These are phyloP conservation scores for Trichoderma gamsii DNA, from an alignment of 495 filamentous ascomycete genomes.

Conservation along the genomic window DNA sequence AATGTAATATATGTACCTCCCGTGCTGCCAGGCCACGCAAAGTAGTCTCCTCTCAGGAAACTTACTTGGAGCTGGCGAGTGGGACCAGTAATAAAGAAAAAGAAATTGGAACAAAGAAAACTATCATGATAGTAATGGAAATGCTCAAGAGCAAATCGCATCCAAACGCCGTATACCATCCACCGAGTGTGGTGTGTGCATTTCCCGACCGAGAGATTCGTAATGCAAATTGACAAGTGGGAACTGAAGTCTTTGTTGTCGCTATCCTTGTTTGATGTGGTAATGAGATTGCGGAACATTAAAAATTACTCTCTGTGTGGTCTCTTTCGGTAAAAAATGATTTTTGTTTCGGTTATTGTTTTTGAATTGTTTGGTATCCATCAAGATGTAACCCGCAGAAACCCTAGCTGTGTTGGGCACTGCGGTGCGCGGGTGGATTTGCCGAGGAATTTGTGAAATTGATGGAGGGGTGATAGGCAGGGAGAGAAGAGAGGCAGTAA, in stretches of 20 bases:
- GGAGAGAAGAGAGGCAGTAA: neutral
- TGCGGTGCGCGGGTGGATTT: neutral
- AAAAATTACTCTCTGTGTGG: neutral
- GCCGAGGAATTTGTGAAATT: neutral
- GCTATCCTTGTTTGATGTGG: neutral
- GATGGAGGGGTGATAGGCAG: neutral
- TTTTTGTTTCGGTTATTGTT: neutral
- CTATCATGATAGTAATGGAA: neutral
- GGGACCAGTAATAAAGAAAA: neutral
- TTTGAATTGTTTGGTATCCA: neutral
- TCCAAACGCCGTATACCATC: neutral
- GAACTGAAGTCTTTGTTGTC: neutral
- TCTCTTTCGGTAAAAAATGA: neutral
- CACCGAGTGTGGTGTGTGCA: neutral
- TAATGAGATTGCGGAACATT: neutral
- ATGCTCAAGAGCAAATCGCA: constrained; percentile 1
- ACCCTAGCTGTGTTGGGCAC: neutral
- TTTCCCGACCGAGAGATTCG: neutral
- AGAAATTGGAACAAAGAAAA: neutral
- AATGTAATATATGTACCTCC: neutral
- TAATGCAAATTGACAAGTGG: neutral
- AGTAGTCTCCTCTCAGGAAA: neutral
- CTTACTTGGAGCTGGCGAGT: neutral
- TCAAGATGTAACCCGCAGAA: neutral
- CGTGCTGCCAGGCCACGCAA: neutral